Base-by-base conservation (phyloP, 106 monocot species). In the Apostasia ramifera region DNA sequence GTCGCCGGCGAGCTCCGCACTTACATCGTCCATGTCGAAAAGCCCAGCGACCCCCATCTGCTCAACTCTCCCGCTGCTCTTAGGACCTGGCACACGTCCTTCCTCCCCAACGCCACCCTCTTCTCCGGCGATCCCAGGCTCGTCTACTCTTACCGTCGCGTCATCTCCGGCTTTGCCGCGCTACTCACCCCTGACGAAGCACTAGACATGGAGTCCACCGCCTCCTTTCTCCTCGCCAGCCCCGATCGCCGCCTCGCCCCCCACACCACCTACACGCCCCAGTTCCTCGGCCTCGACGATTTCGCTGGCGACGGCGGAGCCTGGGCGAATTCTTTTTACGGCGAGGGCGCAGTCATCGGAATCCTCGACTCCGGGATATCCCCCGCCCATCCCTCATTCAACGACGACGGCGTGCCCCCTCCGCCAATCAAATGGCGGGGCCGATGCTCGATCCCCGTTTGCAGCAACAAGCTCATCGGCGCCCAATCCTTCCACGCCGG, bases 381-480 rank as follows among this genome's bases (percentile, higher is more conserved):
- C 2, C 81, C 81, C 0, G n/a, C 7, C 54, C 76, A 76, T 54
- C 76, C 71, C 9, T 72, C 81, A 1, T 81, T 81, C 42, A 46
- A 7, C 44, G 71, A 54, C 38, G 55, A 68, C 26, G 63, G 65
- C n/a, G 54, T 81, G 42, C 72, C 81, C 1, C 12, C 37, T 11
- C 81, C 81, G 8, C 76, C 76, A 2, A 0, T 47, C 40, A 77
- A 59, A 15, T 84, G 80, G 80, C 73, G 42, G 59, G 79, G 83
- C 11, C 44, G 46, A 4, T 83, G 83, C 55, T 70, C 74, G 40
- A 57, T 79, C n/a, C 2, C 26, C 66, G 8, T 4, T 10, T 83
- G 83, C 82, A 86, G 77, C 79, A 87, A 83, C 58, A 87, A 87
- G 68, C 58, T 83, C 53, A 77, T 83, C 57, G 82, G 82, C 11